Conservation (phyloP, 768 basidiomycete genomes). For the Termitomyces sp. region DNA sequence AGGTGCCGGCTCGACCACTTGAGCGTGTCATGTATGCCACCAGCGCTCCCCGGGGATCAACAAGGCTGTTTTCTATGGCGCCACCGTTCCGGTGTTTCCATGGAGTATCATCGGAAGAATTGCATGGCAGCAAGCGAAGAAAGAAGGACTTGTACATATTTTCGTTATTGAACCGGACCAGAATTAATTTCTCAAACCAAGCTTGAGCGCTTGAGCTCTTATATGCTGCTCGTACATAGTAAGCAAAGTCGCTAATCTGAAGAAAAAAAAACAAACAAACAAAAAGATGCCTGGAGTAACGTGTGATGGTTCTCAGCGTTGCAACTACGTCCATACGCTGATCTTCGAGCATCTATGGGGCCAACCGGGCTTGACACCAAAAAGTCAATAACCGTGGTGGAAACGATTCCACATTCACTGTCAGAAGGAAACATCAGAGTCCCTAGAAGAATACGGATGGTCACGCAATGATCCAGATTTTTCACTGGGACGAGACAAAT, state of each 20-base stretch:
- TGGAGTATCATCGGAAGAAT: constrained; percentile 8
- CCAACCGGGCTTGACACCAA: background rate
- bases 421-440: background rate
- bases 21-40: background rate
- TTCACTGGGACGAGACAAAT: background rate
- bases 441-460: background rate
- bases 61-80: background rate
- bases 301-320: background rate
- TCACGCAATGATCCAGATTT: background rate
- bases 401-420: background rate
- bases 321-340: background rate
- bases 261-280: background rate
- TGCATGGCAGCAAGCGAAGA: background rate
- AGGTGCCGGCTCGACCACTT: too few species aligned
- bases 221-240: background rate
- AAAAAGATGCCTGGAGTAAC: background rate
- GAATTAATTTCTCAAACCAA: background rate
- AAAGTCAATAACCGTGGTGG: background rate
- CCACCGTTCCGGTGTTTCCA: background rate
- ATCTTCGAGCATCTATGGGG: background rate
- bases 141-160: background rate
- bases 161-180: background rate
- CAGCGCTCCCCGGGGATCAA: background rate
- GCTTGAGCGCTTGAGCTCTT: too few species aligned
- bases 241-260: background rate